Evolutionary conservation across 306 rosid genomes (phyloP), one percentile per base, ranked within the genome.

Genomic region (Prosopis cineraria): DNA sequence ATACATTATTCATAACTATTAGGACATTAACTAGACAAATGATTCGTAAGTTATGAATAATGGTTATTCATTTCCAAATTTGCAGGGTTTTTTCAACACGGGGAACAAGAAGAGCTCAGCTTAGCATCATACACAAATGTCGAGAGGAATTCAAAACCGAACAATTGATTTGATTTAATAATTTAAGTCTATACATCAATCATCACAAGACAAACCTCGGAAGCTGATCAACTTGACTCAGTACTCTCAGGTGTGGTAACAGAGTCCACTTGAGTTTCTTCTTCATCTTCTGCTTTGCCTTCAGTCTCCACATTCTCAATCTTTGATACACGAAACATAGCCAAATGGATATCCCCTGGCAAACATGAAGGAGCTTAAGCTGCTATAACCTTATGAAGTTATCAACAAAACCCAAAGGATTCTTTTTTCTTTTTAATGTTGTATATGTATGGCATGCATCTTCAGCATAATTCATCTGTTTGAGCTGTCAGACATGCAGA

Each of bases 271-370:
- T 30, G 37, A 13, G 75, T 85, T 63, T 56, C 83, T 25, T 30
- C 37, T 68, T 69, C 73, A 22, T 80, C 86, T 60, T 64, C 84
- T 29, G 40, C 41, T 70, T 70, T 71, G 74, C 77, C 86, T 34
- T 36, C 77, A 81, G 50, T 59, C 75, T 84, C 89, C 67, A 76
- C 84, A 1, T 74, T 80, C 83, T 82, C 76, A 20, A 90, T 74
- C 83, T 91, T 94, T 25, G 90, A 87, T 45, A 86, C 91, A 0
- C 91, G 94, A 53, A 94, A 94, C 83, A 94, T 88, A 9, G 98
- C 98, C 76, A 90, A 80, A 84, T 94, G 87, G 58, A 44, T 85
- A 83, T 94, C 98, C 52, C 98, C 97, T 94, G 86, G 8, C 59
- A 80, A 77, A 50, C 55, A 78, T 64, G 19, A 76, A 30, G 48